A percentile compares a stretch with the other conserved stretches of the same genome.
These are phyloP conservation scores for Nicotiana tomentosiformis DNA, from an alignment of 257 asterid species.

Conservation along the genomic window DNA sequence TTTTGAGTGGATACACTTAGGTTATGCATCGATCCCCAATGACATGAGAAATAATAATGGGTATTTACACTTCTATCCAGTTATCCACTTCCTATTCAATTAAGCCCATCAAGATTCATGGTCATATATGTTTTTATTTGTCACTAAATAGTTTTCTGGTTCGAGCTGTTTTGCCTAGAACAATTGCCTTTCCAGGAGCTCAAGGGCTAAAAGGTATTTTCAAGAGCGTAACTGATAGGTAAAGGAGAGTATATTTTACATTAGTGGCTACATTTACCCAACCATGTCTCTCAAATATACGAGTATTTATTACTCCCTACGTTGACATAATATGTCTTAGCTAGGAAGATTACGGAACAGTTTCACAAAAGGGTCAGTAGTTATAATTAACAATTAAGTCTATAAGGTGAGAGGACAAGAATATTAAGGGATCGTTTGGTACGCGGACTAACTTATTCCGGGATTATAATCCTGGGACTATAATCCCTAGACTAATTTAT, in stretches of 20 bases:
- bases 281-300: not conserved
- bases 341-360: not conserved
- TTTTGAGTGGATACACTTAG: not conserved
- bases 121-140: not conserved
- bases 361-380: not conserved
- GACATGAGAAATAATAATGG: not conserved
- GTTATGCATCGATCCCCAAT: not conserved
- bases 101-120: not conserved
- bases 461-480: no score
- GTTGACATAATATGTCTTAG: not conserved
- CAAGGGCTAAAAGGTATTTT: not conserved
- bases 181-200: not conserved
- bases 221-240: not conserved
- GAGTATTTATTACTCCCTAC: not conserved
- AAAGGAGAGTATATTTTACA: not conserved
- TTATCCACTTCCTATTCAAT: not conserved
- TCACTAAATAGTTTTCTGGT: not conserved
- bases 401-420: not conserved
- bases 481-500: no score
- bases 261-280: not conserved
- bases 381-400: not conserved
- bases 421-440: no score
- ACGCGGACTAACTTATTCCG: no score
- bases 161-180: not conserved
- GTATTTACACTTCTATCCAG: not conserved